Evolutionary conservation across 345 rosid genomes (phyloP).

Genomic region (Citrus australasica): DNA sequence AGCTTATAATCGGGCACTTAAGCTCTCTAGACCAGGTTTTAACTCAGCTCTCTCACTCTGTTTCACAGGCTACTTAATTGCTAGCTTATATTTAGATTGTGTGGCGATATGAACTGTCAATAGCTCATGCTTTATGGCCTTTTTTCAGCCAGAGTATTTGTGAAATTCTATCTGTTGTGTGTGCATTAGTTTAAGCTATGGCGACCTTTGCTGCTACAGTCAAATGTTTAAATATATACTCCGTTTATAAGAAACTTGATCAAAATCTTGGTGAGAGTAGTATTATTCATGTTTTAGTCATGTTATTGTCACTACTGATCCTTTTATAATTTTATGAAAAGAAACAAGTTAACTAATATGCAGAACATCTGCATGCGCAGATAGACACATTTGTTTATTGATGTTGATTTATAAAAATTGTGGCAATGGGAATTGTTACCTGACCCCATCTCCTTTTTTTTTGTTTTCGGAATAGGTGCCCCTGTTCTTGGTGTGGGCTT

Average conservation of each 20-base stretch:
- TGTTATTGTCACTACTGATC: not conserved
- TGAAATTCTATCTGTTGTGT: not conserved
- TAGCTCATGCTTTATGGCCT: not conserved
- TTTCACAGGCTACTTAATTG: not conserved
- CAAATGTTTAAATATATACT: not conserved
- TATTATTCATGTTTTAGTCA: not conserved
- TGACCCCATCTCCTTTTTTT: not conserved
- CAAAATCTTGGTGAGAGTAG: not conserved
- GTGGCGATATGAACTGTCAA: not conserved
- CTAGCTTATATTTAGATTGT: not conserved
- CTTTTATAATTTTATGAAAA: not conserved
- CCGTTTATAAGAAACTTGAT: not conserved
- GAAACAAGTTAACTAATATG: no score
- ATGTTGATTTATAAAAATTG: not conserved
- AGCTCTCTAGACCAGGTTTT: conserved; percentile 74
- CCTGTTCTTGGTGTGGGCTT: conserved; percentile 87
- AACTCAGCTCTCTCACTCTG: not conserved
- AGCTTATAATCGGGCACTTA: conserved; percentile 88
- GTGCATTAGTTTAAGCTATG: not conserved
- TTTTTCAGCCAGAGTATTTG: not conserved
- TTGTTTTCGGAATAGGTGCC: conserved; percentile 37
- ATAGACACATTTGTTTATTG: not conserved
- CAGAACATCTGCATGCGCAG: not conserved
- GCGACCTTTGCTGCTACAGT: not conserved
- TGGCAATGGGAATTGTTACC: not conserved